Evolutionary conservation across 2,329 filamentous ascomycete species (phyloP).

Genomic region (Talaromyces sp.): DNA sequence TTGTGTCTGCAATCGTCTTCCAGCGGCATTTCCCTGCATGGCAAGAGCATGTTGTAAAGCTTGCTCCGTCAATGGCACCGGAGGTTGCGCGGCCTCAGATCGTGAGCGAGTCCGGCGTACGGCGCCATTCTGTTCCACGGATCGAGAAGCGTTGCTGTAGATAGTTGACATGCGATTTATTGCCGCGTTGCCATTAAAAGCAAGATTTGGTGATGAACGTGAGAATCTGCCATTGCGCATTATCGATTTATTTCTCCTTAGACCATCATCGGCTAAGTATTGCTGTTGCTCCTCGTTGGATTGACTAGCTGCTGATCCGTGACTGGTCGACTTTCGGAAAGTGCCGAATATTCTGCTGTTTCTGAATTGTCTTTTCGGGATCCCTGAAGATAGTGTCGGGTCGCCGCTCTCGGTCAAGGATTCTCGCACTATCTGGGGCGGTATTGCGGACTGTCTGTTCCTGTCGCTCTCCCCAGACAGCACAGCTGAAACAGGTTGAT

Average conservation of each 20-base stretch:
- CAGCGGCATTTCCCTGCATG: background rate
- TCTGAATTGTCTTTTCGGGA: background rate
- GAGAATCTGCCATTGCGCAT: slow-evolving; percentile 11
- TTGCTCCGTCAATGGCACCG: slow-evolving; percentile 11
- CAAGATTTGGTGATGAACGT: slow-evolving; percentile 12
- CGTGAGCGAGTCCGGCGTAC: slow-evolving; percentile 18
- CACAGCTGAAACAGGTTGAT: background rate
- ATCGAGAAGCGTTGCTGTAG: slow-evolving; percentile 13
- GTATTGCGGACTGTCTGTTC: background rate
- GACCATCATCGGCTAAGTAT: background rate
- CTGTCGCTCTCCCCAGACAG: background rate
- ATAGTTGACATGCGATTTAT: slow-evolving; percentile 14
- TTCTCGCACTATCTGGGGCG: background rate
- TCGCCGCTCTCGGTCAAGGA: background rate
- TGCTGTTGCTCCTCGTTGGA: slow-evolving; percentile 1
- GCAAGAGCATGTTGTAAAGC: slow-evolving; percentile 4
- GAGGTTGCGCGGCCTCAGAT: slow-evolving; percentile 19
- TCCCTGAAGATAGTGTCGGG: background rate
- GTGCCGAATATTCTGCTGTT: slow-evolving; percentile 9
- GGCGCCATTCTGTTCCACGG: slow-evolving; percentile 7
- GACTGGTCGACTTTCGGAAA: slow-evolving; percentile 7
- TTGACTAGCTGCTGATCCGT: slow-evolving; percentile 3
- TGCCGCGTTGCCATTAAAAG: slow-evolving; percentile 1
- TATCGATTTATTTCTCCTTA: slow-evolving; percentile 1
- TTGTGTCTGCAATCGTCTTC: slow-evolving; percentile 1